Base-by-base conservation (phyloP, 345 rosid species). In the Salix exigua region DNA sequence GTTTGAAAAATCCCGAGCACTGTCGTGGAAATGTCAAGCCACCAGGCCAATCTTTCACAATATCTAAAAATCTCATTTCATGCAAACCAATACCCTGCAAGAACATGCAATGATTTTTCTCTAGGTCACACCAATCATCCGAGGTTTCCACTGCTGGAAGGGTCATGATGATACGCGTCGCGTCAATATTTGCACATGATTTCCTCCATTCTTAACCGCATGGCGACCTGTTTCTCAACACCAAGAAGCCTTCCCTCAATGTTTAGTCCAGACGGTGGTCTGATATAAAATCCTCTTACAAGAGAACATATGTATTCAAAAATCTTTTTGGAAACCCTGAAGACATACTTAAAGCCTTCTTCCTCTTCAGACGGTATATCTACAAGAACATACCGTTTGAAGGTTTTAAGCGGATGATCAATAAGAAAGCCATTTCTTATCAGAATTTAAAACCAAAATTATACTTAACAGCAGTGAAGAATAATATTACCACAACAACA, bases 161-260 rank as follows among this genome's bases (percentile, higher is more conserved):
- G 28, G 97, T 91, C 99, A 94, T 96, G 80, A 91, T 84, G 70
- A 94, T 90, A 80, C 89, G 97, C 0, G 98, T 90, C 0, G 97
- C 89, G 78, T 96, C 99, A 66, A 93, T 33, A 33, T 33, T 84
- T 19, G 5, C 88, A 88, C 82, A 92, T 96, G 78, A 92, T 92
- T 72, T 85, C 90, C 77, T 91, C 83, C 44, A 89, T 78, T 78
- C 35, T 33, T 33, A 33, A 33, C 5, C 35, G 95, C 65, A 94
- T 94, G 17, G 98, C 98, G 62, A 92, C 98, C 81, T 94, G 97
- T 82, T 95, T 95, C 88, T 95, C 97, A 3, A 92, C 99, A 78
- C 97, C 93, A 35, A 92, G 94, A 65, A 94, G 92, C 87, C 99
- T 91, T 16, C 99, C 99, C 76, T 95, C 99, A 73, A 92, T 95